phyloP scores from a whole-genome alignment of 1,284 basidiomycete genomes.

The Cerrena zonata region DNA sequence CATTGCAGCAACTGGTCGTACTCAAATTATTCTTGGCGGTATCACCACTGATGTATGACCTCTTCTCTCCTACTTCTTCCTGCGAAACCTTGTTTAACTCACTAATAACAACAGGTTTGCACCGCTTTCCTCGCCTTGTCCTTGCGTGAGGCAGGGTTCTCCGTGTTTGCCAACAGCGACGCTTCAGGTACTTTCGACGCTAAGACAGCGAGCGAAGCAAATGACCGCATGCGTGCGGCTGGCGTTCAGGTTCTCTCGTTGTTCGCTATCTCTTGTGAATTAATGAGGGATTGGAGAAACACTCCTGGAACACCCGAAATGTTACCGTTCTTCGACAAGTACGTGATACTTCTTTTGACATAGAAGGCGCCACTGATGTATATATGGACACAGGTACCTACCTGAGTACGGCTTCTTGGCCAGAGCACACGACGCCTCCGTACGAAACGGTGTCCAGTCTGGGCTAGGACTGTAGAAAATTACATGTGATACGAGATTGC shows the following conservation, averaged over 20 bases:
- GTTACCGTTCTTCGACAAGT: slow-evolving; percentile 40
- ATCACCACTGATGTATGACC: slow-evolving; percentile 19
- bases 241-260: slow-evolving; percentile 39
- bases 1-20: slow-evolving; percentile 30
- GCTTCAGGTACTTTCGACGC: slow-evolving; percentile 37
- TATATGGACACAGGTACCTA: slow-evolving; percentile 33
- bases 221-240: slow-evolving; percentile 41
- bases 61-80: neutral
- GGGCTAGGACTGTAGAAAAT: too few species aligned
- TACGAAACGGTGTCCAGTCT: slow-evolving; percentile 27
- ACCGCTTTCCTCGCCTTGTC: slow-evolving; percentile 43
- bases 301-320: slow-evolving; percentile 35
- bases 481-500: too few species aligned
- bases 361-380: slow-evolving; percentile 1
- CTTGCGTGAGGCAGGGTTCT: slow-evolving; percentile 38
- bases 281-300: slow-evolving; percentile 45
- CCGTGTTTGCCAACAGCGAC: slow-evolving; percentile 41
- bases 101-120: slow-evolving; percentile 32
- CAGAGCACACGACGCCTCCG: slow-evolving; percentile 35
- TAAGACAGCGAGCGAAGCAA: slow-evolving; percentile 37
- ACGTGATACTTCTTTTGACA: slow-evolving; percentile 13
- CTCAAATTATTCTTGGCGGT: slow-evolving; percentile 38
- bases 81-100: neutral
- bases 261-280: slow-evolving; percentile 37
- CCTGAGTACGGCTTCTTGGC: slow-evolving; percentile 35